These are phyloP conservation scores for Cladobotryum protrusum DNA, from an alignment of 2,329 filamentous ascomycete species.

Conservation along the genomic window DNA sequence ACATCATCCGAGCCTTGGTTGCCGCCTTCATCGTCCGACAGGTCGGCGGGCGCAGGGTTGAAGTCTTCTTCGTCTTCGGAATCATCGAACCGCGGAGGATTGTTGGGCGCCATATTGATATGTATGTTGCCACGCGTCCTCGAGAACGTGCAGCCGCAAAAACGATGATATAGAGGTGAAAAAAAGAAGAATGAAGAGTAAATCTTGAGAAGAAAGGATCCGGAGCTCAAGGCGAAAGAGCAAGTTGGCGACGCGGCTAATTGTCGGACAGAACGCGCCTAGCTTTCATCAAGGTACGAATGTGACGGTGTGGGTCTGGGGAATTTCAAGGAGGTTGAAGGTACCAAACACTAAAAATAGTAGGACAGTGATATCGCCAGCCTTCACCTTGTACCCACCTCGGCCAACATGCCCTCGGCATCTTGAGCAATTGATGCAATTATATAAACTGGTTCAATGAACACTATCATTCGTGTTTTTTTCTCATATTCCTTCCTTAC, in stretches of 20 bases:
- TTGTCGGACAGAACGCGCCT: constrained; percentile 10
- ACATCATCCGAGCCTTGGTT: constrained; percentile 25
- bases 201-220: not conserved
- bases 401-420: too few relatives aligned
- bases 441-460: not conserved
- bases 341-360: too few relatives aligned
- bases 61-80: constrained; percentile 82
- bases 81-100: constrained; percentile 47
- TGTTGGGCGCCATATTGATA: constrained; percentile 41
- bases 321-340: too few relatives aligned
- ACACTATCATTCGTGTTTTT: too few relatives aligned
- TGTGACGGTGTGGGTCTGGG: too few relatives aligned
- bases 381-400: too few relatives aligned
- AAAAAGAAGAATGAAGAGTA: constrained; percentile 5
- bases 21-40: constrained; percentile 56
- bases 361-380: too few relatives aligned
- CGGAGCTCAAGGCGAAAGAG: constrained; percentile 6
- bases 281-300: not conserved
- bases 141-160: constrained; percentile 2
- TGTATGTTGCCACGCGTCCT: constrained; percentile 5
- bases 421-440: not conserved
- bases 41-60: constrained; percentile 70
- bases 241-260: constrained; percentile 12
- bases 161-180: not conserved
- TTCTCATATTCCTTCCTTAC: too few relatives aligned